Conservation (phyloP, 23 red algal species). For the Gracilaria domingensis region DNA sequence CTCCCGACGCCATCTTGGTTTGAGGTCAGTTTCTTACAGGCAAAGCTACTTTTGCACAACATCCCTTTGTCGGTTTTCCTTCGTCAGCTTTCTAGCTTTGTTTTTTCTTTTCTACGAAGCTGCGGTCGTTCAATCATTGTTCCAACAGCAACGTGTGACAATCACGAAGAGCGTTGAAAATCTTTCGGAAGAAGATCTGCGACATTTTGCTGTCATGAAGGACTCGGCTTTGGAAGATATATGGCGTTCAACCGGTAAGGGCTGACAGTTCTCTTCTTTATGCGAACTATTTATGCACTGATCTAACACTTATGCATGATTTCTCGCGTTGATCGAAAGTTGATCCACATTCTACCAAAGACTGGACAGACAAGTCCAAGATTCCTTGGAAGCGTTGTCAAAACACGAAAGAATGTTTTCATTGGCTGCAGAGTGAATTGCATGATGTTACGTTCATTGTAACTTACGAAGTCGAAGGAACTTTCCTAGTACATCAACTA, state of each 20-base stretch:
- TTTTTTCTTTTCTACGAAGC: slow-evolving; percentile 56
- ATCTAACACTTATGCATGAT: too few relatives aligned
- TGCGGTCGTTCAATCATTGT: slow-evolving; percentile 44
- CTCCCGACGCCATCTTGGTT: too few relatives aligned
- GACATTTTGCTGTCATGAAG: slow-evolving; percentile 47
- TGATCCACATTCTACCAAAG: background rate
- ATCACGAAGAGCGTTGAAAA: slow-evolving; percentile 13
- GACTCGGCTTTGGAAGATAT: slow-evolving; percentile 47
- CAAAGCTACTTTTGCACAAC: background rate
- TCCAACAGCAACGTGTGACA: slow-evolving; percentile 14
- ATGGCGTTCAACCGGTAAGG: slow-evolving; percentile 41
- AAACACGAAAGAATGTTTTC: slow-evolving; percentile 32
- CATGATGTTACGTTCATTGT: slow-evolving; percentile 33
- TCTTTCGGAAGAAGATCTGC: slow-evolving; percentile 20
- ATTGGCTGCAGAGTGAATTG: background rate
- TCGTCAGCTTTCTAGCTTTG: slow-evolving; percentile 14
- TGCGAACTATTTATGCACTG: background rate
- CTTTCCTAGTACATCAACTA: slow-evolving; percentile 7
- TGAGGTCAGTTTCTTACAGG: background rate
- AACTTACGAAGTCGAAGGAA: slow-evolving; percentile 33
- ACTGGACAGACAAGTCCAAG: slow-evolving; percentile 18
- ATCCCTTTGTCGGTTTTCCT: slow-evolving; percentile 33
- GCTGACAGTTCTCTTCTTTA: background rate
- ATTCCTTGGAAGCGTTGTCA: slow-evolving; percentile 34
- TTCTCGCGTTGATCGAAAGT: background rate